Percentiles rank a stretch among this genome's conserved stretches.
Conservation (phyloP, 305 asterid species). For the Fraxinus floribunda region DNA sequence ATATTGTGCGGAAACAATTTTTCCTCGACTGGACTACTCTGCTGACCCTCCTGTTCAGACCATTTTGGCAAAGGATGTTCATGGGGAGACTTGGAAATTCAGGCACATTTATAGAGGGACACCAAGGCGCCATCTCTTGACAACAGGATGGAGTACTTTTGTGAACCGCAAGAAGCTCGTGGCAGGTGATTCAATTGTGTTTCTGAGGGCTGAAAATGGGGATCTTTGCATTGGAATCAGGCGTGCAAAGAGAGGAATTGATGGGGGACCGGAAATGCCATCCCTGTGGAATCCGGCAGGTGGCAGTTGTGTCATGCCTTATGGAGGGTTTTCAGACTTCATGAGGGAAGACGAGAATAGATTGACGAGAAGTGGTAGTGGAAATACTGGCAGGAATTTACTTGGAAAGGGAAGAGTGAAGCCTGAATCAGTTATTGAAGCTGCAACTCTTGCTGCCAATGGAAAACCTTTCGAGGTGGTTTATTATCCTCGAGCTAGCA, state of each 20-base stretch:
- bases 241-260: constrained; percentile 47
- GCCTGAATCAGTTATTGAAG: constrained; percentile 45
- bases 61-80: constrained; percentile 51
- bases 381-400: constrained; percentile 21
- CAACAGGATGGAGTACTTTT: constrained; percentile 55
- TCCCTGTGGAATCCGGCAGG: constrained; percentile 45
- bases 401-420: constrained; percentile 34
- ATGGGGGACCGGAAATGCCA: constrained; percentile 35
- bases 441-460: constrained; percentile 43
- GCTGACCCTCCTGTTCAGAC: constrained; percentile 55
- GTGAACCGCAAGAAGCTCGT: constrained; percentile 50
- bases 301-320: constrained; percentile 37
- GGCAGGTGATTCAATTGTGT: constrained; percentile 56
- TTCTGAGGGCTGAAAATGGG: constrained; percentile 40
- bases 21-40: constrained; percentile 48
- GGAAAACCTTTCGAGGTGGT: constrained; percentile 47
- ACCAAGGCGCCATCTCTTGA: constrained; percentile 53
- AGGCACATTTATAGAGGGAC: constrained; percentile 7
- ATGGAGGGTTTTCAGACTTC: constrained; percentile 45
- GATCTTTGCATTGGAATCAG: constrained; percentile 54
- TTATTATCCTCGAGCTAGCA: constrained; percentile 21
- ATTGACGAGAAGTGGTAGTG: constrained; percentile 27
- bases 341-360: constrained; percentile 40
- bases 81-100: constrained; percentile 19
- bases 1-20: constrained; percentile 54